phyloP scores from a whole-genome alignment of 345 rosid species.

The Acer yangbiense region DNA sequence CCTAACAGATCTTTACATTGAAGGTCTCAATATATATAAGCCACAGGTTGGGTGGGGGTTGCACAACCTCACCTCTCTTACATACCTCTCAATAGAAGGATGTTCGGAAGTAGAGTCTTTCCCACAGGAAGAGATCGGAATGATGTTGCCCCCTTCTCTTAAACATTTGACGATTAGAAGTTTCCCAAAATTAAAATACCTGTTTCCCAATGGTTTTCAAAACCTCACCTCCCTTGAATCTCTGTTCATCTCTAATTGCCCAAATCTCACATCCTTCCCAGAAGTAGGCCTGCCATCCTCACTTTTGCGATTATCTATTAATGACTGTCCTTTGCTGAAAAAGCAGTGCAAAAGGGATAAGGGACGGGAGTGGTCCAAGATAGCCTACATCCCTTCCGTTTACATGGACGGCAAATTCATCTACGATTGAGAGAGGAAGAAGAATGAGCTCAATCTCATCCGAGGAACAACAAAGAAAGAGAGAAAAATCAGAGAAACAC shows the following conservation, averaged over 20 bases:
- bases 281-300: neutral
- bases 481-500: neutral
- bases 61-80: neutral
- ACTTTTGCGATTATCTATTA: neutral
- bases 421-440: neutral
- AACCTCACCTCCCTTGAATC: constrained; percentile 21
- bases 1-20: neutral
- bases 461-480: neutral
- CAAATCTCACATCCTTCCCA: neutral
- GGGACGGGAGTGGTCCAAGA: constrained; percentile 21
- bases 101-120: neutral
- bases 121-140: neutral
- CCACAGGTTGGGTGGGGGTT: neutral
- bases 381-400: constrained; percentile 20
- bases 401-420: neutral
- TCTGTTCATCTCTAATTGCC: neutral
- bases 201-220: constrained; percentile 16
- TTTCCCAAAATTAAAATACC: constrained; percentile 6
- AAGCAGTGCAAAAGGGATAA: constrained; percentile 18
- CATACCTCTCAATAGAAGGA: neutral
- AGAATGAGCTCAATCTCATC: neutral
- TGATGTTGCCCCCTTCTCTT: neutral
- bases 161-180: neutral
- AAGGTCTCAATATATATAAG: neutral
- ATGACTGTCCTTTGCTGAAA: neutral